Base-by-base conservation (phyloP, 2,329 filamentous ascomycete species). In the Exophiala sideris region DNA sequence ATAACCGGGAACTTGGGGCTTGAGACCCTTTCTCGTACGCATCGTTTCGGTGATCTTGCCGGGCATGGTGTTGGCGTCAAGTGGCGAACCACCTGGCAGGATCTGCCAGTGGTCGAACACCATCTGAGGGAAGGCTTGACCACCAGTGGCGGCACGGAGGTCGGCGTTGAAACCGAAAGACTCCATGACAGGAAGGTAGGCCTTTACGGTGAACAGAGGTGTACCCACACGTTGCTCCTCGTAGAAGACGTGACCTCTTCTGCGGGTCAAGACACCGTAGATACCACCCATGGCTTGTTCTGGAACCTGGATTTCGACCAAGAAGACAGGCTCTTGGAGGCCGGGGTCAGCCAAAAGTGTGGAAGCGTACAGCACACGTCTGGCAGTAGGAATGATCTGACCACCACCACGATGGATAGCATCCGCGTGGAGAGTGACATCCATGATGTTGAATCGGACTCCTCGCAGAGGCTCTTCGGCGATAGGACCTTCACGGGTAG, bases 21-120 rank as follows among this genome's bases (percentile, higher is more conserved):
- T 99, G 83, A 99, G 82, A 90, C 92, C 94, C 90, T 99, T 99
- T 80, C 92, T 89, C 87, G 96, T 96, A 74, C 94, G 91, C 87
- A 95, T 95, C 57, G 87, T 84, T 73, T 81, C 79, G 68, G 97
- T 90, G 68, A 96, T 81, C 73, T 83, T 76, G 74, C 91, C 94
- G 69, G 87, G 83, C 84, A 91, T 89, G 71, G 84, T 85, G 70
- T 85, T 87, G 73, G 77, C 65, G 78, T 99, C 92, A 71, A 96
- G 84, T 66, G 89, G 86, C 67, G 88, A 94, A 69, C 94, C 94
- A 86, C 92, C 92, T 68, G 91, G 89, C 67, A 97, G 86, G 69
- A 94, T 80, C 80, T 96, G 88, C 91, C 91, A 99, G 82, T 99
- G 94, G 77, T 97, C 92, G 80, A 99, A 99, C 70, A 99, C 91